phyloP scores from a whole-genome alignment of 140 eudicot genomes.

The Cichorium intybus region DNA sequence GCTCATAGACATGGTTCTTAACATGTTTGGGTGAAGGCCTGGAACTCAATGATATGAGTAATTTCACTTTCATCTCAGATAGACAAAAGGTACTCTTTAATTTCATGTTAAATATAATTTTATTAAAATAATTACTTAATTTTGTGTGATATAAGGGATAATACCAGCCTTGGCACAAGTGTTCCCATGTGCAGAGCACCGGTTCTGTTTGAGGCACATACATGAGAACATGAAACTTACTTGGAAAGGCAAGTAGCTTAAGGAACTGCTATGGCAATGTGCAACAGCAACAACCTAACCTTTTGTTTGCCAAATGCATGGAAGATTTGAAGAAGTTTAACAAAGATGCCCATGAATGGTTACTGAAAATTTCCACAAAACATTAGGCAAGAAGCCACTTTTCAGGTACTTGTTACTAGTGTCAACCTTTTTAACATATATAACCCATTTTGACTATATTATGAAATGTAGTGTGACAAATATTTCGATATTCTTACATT shows the following conservation, averaged over 20 bases:
- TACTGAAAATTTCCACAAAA: background rate
- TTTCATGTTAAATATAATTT: too few species aligned
- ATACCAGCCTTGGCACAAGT: background rate
- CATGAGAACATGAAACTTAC: background rate
- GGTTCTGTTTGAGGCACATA: background rate
- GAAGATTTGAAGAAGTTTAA: background rate
- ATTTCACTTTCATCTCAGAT: too few species aligned
- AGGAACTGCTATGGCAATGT: background rate
- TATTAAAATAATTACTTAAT: too few species aligned
- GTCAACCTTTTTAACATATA: too few species aligned
- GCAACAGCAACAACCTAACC: background rate
- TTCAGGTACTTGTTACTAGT: background rate
- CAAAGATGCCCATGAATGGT: too few species aligned
- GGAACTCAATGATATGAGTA: too few species aligned
- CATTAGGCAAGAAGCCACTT: background rate
- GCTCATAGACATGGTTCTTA: too few species aligned
- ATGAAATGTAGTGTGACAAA: too few species aligned
- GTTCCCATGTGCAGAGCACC: background rate
- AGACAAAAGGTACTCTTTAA: too few species aligned
- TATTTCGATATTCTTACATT: too few species aligned
- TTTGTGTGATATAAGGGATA: background rate
- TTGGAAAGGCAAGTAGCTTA: background rate
- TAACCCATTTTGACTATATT: too few species aligned
- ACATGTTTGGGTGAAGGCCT: too few species aligned
- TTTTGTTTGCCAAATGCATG: background rate